Percentiles rank a stretch among this genome's conserved stretches.
Evolutionary conservation across 2,329 filamentous ascomycete species (phyloP).

Genomic region (Apiospora kogelbergensis): DNA sequence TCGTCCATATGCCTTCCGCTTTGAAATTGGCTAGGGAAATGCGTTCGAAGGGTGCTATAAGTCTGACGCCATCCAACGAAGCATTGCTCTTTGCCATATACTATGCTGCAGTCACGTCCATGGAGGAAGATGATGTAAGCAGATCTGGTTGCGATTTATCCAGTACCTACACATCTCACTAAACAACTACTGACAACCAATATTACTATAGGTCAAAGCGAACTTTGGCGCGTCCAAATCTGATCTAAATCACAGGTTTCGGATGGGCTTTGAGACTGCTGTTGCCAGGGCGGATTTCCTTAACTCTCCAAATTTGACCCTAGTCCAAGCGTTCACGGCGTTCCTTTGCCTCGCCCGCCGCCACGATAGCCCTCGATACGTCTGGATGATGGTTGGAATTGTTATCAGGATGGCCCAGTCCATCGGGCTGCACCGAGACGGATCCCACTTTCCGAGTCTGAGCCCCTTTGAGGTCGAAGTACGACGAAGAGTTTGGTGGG

Average conservation of each 20-base stretch:
- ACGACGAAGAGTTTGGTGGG: conserved; percentile 60
- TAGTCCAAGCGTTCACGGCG: conserved; percentile 52
- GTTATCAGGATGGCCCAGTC: conserved; percentile 59
- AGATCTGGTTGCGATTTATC: conserved; percentile 17
- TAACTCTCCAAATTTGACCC: conserved; percentile 46
- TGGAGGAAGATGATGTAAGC: conserved; percentile 56
- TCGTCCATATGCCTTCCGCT: conserved; percentile 47
- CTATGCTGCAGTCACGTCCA: conserved; percentile 54
- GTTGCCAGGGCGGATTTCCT: conserved; percentile 50
- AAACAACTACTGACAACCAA: conserved; percentile 19
- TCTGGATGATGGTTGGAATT: conserved; percentile 60
- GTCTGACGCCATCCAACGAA: conserved; percentile 44
- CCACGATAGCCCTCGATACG: conserved; percentile 38
- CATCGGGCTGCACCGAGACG: conserved; percentile 60
- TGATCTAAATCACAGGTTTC: conserved; percentile 38
- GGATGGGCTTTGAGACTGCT: conserved; percentile 45
- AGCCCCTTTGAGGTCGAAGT: conserved; percentile 62
- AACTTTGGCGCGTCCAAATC: conserved; percentile 40
- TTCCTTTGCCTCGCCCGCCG: conserved; percentile 52
- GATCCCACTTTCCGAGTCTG: conserved; percentile 49
- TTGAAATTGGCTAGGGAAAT: conserved; percentile 36
- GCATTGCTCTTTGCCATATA: conserved; percentile 58
- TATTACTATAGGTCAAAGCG: conserved; percentile 7
- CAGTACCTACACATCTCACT: not conserved
- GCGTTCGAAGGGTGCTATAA: conserved; percentile 29